Evolutionary conservation across 768 basidiomycete species (phyloP).

Genomic region (Sistotremastrum suecicum): DNA sequence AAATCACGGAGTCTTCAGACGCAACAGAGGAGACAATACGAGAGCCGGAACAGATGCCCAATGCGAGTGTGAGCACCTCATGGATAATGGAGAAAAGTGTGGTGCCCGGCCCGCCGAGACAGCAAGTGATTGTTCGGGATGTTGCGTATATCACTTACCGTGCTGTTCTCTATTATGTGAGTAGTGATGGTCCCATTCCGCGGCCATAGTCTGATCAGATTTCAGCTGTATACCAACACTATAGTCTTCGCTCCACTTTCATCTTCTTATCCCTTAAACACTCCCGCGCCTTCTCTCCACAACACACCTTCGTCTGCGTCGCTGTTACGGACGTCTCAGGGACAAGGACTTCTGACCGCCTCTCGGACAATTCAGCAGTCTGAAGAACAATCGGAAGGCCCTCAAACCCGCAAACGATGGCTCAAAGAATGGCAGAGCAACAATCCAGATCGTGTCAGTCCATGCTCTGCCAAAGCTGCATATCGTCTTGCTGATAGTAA

Average conservation of each 20-base stretch:
- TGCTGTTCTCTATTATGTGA: conserved; percentile 66
- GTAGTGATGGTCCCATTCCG: conserved; percentile 9
- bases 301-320: background rate
- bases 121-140: conserved; percentile 38
- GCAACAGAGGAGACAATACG: background rate
- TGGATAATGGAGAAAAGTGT: background rate
- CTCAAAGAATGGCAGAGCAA: conserved; percentile 50
- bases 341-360: background rate
- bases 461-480: conserved; percentile 73
- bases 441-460: conserved; percentile 49
- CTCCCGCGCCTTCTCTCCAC: conserved; percentile 11
- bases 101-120: conserved; percentile 32
- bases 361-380: conserved; percentile 4
- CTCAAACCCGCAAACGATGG: conserved; percentile 47
- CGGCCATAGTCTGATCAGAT: background rate
- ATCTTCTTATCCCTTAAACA: conserved; percentile 37
- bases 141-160: conserved; percentile 50
- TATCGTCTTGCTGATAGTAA: conserved; percentile 74
- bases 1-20: conserved; percentile 6
- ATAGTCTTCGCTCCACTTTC: conserved; percentile 77
- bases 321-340: conserved; percentile 4
- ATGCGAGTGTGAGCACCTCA: background rate
- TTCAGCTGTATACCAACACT: conserved; percentile 70
- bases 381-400: conserved; percentile 10
- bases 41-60: background rate